phyloP scores from a whole-genome alignment of 225 moss, liverwort and hornwort genomes.

The Rhytidiadelphus loreus region DNA sequence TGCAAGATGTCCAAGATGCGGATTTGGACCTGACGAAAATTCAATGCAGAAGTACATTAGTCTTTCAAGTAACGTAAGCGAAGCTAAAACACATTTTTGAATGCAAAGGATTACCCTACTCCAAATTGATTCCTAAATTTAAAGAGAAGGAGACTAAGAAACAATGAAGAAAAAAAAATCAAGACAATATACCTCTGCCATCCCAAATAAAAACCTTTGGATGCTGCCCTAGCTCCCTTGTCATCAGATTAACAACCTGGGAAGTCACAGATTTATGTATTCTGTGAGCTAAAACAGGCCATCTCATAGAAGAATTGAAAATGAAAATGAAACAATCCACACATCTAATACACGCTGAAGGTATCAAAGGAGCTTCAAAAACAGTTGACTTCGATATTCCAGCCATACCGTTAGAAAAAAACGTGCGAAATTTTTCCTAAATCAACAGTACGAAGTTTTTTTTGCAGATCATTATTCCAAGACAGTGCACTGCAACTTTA shows the following conservation, averaged over 20 bases:
- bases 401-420: background rate
- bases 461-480: background rate
- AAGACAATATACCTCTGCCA: slow-evolving; percentile 57
- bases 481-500: background rate
- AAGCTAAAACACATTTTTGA: background rate
- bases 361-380: background rate
- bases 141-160: background rate
- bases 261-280: background rate
- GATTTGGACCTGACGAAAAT: slow-evolving; percentile 63
- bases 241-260: slow-evolving; percentile 57
- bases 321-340: background rate
- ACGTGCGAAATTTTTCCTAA: background rate
- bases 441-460: background rate
- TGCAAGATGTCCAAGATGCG: slow-evolving; percentile 92
- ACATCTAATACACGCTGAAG: background rate
- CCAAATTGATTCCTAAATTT: background rate
- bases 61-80: background rate
- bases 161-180: background rate
- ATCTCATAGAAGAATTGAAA: background rate
- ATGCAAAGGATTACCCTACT: background rate
- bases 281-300: background rate
- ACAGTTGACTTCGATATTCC: background rate
- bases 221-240: slow-evolving; percentile 54
- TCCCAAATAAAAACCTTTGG: slow-evolving; percentile 84
- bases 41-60: background rate